A percentile compares a stretch with the other conserved stretches of the same genome.
These are phyloP conservation scores for Westerdykella ornata DNA, from an alignment of 2,329 filamentous ascomycete genomes.

Conservation along the genomic window DNA sequence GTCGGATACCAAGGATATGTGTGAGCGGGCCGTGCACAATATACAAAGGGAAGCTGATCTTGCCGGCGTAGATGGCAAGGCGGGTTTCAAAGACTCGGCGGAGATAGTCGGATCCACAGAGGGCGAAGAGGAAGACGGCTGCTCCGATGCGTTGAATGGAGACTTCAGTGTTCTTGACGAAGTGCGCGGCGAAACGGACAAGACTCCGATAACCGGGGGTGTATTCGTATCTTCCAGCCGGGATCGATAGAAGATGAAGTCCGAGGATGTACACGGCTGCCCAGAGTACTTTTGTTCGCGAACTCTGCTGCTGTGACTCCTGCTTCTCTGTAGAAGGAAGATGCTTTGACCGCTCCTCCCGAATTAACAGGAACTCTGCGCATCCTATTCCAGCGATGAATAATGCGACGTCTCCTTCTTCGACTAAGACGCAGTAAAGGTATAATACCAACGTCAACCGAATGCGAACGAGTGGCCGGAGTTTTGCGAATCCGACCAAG, in stretches of 20 bases:
- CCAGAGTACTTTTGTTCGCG: slow-evolving; percentile 2
- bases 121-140: slow-evolving; percentile 24
- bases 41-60: slow-evolving; percentile 51
- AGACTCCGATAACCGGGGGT: slow-evolving; percentile 51
- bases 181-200: slow-evolving; percentile 44
- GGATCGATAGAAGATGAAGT: slow-evolving; percentile 48
- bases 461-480: slow-evolving; percentile 10
- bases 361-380: slow-evolving; percentile 17
- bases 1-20: slow-evolving; percentile 16
- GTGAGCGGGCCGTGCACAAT: slow-evolving; percentile 47
- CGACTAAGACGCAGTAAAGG: slow-evolving; percentile 13
- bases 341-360: slow-evolving; percentile 4
- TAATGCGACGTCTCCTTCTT: slow-evolving; percentile 16
- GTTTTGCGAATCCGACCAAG: slow-evolving; percentile 14
- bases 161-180: slow-evolving; percentile 47
- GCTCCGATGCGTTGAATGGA: slow-evolving; percentile 54
- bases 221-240: slow-evolving; percentile 37
- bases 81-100: slow-evolving; percentile 39
- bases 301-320: neutral
- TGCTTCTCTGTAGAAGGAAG: slow-evolving; percentile 3
- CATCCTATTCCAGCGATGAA: slow-evolving; percentile 19
- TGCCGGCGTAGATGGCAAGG: slow-evolving; percentile 47
- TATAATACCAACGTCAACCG: slow-evolving; percentile 6
- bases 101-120: slow-evolving; percentile 13
- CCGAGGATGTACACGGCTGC: slow-evolving; percentile 39